Conservation (phyloP, 129 eudicot genomes). For the Kitagawia praeruptora region DNA sequence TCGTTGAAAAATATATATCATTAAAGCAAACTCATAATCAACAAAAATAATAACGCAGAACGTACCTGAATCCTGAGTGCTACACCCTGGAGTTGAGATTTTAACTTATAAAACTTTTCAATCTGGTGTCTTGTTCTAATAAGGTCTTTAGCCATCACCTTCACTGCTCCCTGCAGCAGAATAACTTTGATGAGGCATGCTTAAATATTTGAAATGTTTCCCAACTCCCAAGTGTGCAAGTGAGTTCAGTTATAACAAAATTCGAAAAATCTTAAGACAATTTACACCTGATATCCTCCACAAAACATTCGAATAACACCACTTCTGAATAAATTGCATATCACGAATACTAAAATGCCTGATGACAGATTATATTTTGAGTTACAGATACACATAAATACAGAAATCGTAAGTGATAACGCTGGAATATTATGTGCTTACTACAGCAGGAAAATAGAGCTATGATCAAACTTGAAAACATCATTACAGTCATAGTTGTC, state of each 20-base stretch:
- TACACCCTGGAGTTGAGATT: conserved; percentile 94
- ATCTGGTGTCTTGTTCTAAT: conserved; percentile 91
- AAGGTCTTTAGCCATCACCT: conserved; percentile 96
- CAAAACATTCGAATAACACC: neutral
- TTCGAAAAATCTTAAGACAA: neutral
- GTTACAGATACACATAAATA: neutral
- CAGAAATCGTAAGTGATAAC: neutral
- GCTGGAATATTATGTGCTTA: neutral
- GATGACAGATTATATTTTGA: neutral
- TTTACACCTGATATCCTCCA: neutral
- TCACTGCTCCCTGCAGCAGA: conserved; percentile 75
- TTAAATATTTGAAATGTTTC: neutral
- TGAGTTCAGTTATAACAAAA: neutral
- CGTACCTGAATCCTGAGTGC: conserved; percentile 88
- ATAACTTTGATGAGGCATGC: neutral
- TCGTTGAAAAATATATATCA: neutral
- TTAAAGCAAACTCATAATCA: neutral
- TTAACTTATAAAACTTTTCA: conserved; percentile 91
- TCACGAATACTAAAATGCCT: neutral
- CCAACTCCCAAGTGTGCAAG: neutral
- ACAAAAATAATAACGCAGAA: neutral
- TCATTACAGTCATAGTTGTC: neutral
- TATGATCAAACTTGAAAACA: neutral
- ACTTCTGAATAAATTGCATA: neutral
- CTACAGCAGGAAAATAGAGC: neutral